phyloP scores from a whole-genome alignment of 208 protist species.

The Wallacemonas rigidus region DNA sequence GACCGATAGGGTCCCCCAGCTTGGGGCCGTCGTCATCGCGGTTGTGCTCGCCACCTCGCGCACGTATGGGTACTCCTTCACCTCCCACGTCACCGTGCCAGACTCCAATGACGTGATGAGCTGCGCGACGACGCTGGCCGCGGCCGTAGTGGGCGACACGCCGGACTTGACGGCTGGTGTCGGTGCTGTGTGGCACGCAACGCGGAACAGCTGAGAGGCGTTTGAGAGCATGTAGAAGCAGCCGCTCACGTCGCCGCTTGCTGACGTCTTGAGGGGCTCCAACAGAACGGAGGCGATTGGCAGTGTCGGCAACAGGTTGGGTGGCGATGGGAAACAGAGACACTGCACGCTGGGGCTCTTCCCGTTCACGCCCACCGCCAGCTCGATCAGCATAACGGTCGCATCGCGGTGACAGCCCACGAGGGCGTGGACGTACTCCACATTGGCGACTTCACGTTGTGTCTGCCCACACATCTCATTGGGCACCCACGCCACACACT shows the following conservation, averaged over 20 bases:
- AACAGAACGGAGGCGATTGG: slow-evolving; percentile 8
- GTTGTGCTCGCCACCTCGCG: background rate
- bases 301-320: background rate
- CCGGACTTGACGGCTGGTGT: background rate
- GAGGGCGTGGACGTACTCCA: slow-evolving; percentile 23
- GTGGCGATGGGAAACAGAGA: background rate
- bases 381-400: slow-evolving; percentile 23
- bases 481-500: slow-evolving; percentile 56
- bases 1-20: slow-evolving; percentile 36
- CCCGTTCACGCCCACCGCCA: slow-evolving; percentile 7
- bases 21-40: background rate
- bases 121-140: background rate
- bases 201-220: slow-evolving; percentile 19
- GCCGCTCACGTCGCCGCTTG: background rate
- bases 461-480: slow-evolving; percentile 14
- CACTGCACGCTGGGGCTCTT: slow-evolving; percentile 12
- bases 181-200: slow-evolving; percentile 25
- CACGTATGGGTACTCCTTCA: slow-evolving; percentile 16
- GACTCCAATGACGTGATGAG: slow-evolving; percentile 13
- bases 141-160: background rate
- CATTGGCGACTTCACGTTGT: slow-evolving; percentile 6
- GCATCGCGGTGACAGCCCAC: slow-evolving; percentile 17
- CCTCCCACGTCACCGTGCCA: background rate
- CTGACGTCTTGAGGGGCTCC: background rate
- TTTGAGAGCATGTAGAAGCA: slow-evolving; percentile 10